Conservation (phyloP, 2,329 filamentous ascomycete species). For the Venturia oleaginea region DNA sequence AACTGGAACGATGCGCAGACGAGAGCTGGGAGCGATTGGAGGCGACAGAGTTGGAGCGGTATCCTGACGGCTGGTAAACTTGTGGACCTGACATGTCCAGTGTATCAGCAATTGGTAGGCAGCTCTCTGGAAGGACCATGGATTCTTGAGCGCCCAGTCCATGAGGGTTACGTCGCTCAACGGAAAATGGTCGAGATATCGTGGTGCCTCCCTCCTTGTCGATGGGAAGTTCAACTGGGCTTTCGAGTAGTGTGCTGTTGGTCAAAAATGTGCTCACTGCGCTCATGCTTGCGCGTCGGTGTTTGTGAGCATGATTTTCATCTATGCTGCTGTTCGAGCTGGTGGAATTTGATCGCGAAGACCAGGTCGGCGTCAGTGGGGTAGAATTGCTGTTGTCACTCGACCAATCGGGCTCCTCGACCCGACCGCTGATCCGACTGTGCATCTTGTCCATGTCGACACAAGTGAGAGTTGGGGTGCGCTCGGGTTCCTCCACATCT, state of each 20-base stretch:
- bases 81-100: neutral
- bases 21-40: neutral
- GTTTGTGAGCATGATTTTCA: neutral
- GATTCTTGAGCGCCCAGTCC: neutral
- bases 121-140: neutral
- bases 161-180: neutral
- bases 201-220: neutral
- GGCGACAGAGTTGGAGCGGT: neutral
- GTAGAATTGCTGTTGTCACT: neutral
- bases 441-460: slow-evolving; percentile 9
- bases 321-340: neutral
- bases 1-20: neutral
- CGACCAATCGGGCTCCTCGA: slow-evolving; percentile 2
- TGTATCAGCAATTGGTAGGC: neutral
- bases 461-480: slow-evolving; percentile 3
- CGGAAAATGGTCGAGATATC: neutral
- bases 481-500: neutral
- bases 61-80: neutral
- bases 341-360: slow-evolving; percentile 1
- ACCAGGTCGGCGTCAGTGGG: slow-evolving; percentile 5
- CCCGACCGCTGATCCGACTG: neutral
- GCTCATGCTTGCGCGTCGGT: neutral
- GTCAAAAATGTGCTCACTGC: neutral
- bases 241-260: slow-evolving; percentile 3
- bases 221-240: neutral